phyloP scores from a whole-genome alignment of 1,139 yeast genomes.

The Candida frijolesensis region DNA sequence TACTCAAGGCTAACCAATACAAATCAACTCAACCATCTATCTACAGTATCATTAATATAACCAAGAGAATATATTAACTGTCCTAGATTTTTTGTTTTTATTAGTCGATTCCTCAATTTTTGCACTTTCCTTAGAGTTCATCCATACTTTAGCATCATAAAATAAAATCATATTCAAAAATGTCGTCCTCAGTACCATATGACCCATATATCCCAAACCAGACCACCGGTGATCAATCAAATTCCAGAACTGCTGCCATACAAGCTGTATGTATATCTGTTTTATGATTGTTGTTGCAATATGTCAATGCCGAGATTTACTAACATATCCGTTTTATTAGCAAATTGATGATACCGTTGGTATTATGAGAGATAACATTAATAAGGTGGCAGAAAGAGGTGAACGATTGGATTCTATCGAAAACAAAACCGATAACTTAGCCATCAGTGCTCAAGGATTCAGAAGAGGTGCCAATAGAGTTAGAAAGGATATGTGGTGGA shows the following conservation, averaged over 20 bases:
- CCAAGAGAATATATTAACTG: not conserved
- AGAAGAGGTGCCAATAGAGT: constrained; percentile 97
- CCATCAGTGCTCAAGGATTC: constrained; percentile 92
- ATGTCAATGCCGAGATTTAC: constrained; percentile 11
- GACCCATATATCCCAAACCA: constrained; percentile 85
- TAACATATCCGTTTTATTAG: constrained; percentile 30
- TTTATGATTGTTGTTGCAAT: not conserved
- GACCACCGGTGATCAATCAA: constrained; percentile 53
- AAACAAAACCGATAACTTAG: constrained; percentile 91
- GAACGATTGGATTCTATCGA: constrained; percentile 92
- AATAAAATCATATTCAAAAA: constrained; percentile 20
- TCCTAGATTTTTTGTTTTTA: not conserved
- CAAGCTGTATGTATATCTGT: constrained; percentile 65
- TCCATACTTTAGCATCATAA: not conserved
- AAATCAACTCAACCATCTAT: not conserved
- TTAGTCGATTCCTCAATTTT: not conserved
- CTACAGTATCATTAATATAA: not conserved
- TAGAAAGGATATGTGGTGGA: constrained; percentile 99
- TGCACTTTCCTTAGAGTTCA: not conserved
- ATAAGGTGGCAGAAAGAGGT: constrained; percentile 93
- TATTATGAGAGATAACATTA: constrained; percentile 96
- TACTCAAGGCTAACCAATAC: not conserved
- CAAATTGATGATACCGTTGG: constrained; percentile 98
- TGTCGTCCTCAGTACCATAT: constrained; percentile 86
- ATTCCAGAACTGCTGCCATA: constrained; percentile 77